A percentile compares a stretch with the other conserved stretches of the same genome.
Evolutionary conservation across 805 yeast species (phyloP).

Genomic region (Lipomyces oligophaga): DNA sequence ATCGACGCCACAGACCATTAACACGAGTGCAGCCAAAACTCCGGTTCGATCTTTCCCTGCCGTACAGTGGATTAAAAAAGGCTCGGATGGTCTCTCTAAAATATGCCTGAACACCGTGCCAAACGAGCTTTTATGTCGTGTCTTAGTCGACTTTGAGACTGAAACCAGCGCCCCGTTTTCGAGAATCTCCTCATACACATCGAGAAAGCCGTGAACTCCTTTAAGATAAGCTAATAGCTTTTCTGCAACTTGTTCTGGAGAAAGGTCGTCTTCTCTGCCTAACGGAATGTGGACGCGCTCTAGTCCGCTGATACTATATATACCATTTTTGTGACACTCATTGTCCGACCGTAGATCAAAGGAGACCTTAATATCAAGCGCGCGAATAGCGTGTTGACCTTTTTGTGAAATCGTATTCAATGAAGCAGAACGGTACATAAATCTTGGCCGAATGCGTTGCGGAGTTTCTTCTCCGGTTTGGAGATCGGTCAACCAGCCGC

Average conservation of each 20-base stretch:
- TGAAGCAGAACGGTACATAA: conserved; percentile 62
- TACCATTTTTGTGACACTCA: conserved; percentile 47
- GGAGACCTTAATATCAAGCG: conserved; percentile 50
- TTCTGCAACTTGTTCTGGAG: conserved; percentile 64
- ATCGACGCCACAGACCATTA: conserved; percentile 63
- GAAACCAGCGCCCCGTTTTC: conserved; percentile 42
- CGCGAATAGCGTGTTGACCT: conserved; percentile 45
- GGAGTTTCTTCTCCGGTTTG: neutral
- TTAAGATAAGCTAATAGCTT: conserved; percentile 34
- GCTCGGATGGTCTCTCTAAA: conserved; percentile 50
- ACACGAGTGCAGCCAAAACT: conserved; percentile 60
- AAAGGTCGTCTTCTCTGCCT: conserved; percentile 49
- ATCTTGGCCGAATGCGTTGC: conserved; percentile 44
- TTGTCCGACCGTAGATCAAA: conserved; percentile 65
- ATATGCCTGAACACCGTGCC: conserved; percentile 51
- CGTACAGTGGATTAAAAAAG: conserved; percentile 62
- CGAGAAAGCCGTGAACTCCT: conserved; percentile 59
- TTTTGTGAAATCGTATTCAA: conserved; percentile 48
- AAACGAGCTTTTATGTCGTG: too few species aligned
- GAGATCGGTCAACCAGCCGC: conserved; percentile 56
- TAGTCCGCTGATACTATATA: conserved; percentile 46
- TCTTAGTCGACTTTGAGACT: conserved; percentile 25
- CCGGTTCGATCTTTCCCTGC: conserved; percentile 87
- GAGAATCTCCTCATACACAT: conserved; percentile 60
- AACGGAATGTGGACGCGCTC: conserved; percentile 55